Percentiles rank a stretch among this genome's conserved stretches.
Conservation (phyloP, 2,329 filamentous ascomycete genomes). For the Talaromyces verruculosus region DNA sequence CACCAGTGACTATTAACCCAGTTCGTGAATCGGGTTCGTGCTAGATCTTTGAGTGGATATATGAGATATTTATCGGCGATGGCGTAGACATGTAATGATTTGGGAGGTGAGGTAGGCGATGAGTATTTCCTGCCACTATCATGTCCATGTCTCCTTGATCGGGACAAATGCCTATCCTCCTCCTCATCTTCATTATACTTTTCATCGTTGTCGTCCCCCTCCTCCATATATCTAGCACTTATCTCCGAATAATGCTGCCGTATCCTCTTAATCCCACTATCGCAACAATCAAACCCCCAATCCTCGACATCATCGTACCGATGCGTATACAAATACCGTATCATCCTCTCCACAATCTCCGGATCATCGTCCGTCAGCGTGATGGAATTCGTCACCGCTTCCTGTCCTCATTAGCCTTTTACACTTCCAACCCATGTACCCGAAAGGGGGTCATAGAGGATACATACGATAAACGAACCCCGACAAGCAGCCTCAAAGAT, state of each 20-base stretch:
- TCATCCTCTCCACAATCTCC: slow-evolving; percentile 23
- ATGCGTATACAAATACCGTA: slow-evolving; percentile 23
- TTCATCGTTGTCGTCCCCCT: not conserved
- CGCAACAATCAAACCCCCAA: slow-evolving; percentile 13
- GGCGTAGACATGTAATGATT: slow-evolving; percentile 22
- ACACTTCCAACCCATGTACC: not conserved
- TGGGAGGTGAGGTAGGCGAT: not conserved
- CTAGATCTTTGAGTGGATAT: slow-evolving; percentile 19
- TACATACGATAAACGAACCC: slow-evolving; percentile 22
- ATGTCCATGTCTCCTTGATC: not conserved
- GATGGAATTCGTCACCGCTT: slow-evolving; percentile 20
- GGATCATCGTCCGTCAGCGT: slow-evolving; percentile 23
- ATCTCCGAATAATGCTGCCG: slow-evolving; percentile 11
- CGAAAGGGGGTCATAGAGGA: not conserved
- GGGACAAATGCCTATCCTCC: not conserved
- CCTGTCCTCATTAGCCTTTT: slow-evolving; percentile 6
- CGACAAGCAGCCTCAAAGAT: slow-evolving; percentile 24
- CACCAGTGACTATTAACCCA: slow-evolving; percentile 22
- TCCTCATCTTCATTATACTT: not conserved
- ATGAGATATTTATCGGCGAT: slow-evolving; percentile 24
- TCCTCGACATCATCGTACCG: slow-evolving; percentile 22
- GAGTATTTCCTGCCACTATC: not conserved
- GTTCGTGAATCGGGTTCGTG: slow-evolving; percentile 18
- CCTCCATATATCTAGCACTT: not conserved
- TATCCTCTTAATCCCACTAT: slow-evolving; percentile 10